Conservation (phyloP, 2,329 filamentous ascomycete species). For the Colletotrichum tabaci region DNA sequence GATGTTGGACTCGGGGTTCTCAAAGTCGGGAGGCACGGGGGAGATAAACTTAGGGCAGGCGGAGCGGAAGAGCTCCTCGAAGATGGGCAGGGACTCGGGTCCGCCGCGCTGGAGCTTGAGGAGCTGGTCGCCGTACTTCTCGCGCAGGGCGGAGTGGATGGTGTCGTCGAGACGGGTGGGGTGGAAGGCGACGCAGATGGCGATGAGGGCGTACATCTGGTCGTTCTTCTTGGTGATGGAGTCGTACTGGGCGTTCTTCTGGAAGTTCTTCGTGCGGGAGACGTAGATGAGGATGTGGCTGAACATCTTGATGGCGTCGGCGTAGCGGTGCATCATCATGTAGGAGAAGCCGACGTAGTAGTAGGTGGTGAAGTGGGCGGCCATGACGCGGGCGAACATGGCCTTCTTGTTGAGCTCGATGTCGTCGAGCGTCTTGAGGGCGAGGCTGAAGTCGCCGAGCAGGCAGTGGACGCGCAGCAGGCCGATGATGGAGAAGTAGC, state of each 20-base stretch:
- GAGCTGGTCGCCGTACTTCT: constrained; percentile 99
- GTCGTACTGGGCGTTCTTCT: constrained; percentile 98
- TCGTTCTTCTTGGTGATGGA: constrained; percentile 99
- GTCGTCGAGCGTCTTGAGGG: constrained; percentile 98
- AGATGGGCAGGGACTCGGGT: constrained; percentile 94
- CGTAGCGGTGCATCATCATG: constrained; percentile 99
- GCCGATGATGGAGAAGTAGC: constrained; percentile 99
- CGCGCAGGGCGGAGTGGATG: constrained; percentile 96
- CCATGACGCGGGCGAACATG: constrained; percentile 99
- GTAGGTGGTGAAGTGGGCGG: constrained; percentile 99
- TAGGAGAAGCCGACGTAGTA: constrained; percentile 99
- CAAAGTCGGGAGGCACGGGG: constrained; percentile 96
- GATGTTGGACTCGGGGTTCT: constrained; percentile 94
- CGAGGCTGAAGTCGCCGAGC: constrained; percentile 96
- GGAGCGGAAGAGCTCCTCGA: constrained; percentile 96
- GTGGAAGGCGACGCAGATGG: constrained; percentile 98
- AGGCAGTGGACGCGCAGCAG: constrained; percentile 96
- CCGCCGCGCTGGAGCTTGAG: constrained; percentile 96
- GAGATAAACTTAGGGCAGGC: constrained; percentile 99
- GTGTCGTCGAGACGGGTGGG: constrained; percentile 98
- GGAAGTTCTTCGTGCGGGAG: constrained; percentile 99
- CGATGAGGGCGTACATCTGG: constrained; percentile 99
- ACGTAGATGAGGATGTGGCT: constrained; percentile 99
- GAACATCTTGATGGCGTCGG: constrained; percentile 99
- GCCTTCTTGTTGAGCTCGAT: constrained; percentile 99